These are phyloP conservation scores for Zea mays DNA, from an alignment of 176 grass and related monocot genomes.

Conservation along the genomic window DNA sequence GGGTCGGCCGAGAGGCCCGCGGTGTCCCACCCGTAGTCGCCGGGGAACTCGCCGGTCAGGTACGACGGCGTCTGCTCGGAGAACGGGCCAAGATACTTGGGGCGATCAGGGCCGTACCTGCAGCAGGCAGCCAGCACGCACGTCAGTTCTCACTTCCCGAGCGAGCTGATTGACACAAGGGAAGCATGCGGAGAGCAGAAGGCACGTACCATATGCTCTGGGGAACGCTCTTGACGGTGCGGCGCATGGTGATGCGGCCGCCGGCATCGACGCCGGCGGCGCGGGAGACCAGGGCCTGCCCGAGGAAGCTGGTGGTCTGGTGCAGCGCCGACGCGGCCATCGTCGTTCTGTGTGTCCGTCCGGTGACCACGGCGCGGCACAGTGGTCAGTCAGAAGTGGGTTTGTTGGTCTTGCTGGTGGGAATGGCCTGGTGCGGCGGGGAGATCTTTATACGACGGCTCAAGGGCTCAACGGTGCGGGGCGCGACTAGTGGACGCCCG, in stretches of 20 bases:
- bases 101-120: conserved; percentile 69
- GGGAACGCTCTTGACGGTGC: conserved; percentile 62
- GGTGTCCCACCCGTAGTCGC: conserved; percentile 94
- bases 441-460: conserved; percentile 51
- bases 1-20: conserved; percentile 85
- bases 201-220: conserved; percentile 73
- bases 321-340: conserved; percentile 70
- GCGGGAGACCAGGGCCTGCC: conserved; percentile 52
- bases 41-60: conserved; percentile 85
- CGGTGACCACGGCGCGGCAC: too few species aligned
- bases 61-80: conserved; percentile 88
- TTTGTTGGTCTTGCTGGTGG: too few species aligned
- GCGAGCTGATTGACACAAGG: background rate
- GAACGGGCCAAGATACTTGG: conserved; percentile 93
- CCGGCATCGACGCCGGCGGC: conserved; percentile 43
- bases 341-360: background rate
- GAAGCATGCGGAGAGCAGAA: background rate
- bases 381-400: background rate
- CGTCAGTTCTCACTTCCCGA: too few species aligned
- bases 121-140: background rate
- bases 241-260: conserved; percentile 75
- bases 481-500: conserved; percentile 34
- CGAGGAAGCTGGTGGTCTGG: conserved; percentile 58
- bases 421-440: background rate
- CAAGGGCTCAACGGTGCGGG: background rate